A percentile compares a stretch with the other conserved stretches of the same genome.
phyloP scores from a whole-genome alignment of 441 rosid species.

The Eruca vesicaria region DNA sequence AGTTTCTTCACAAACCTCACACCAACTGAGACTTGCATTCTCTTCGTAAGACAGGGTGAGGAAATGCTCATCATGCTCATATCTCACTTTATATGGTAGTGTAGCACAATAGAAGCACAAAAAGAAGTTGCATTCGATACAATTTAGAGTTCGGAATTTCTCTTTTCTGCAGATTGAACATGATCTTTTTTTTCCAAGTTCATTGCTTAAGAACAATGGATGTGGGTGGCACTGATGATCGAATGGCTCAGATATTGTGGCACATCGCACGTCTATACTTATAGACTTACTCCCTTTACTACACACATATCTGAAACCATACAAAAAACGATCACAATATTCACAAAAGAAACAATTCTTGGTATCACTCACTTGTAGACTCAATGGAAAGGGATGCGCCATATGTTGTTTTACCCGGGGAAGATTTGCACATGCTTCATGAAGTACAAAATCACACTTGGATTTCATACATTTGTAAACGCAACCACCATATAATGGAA shows the following conservation, averaged over 20 bases:
- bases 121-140: constrained; percentile 74
- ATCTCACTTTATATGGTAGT: constrained; percentile 22
- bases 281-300: background rate
- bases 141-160: constrained; percentile 34
- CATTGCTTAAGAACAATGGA: background rate
- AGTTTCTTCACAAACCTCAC: background rate
- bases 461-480: background rate
- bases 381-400: background rate
- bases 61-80: constrained; percentile 62
- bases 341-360: background rate
- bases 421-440: background rate
- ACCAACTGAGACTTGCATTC: background rate
- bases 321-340: background rate
- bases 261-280: background rate
- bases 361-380: background rate
- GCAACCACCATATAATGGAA: background rate
- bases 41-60: background rate
- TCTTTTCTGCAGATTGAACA: background rate
- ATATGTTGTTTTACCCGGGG: background rate
- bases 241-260: background rate
- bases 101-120: background rate
- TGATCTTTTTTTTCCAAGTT: background rate
- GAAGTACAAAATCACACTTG: background rate
- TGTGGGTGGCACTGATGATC: background rate
- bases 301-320: background rate